Conservation (phyloP, 805 yeast species). For the Candida piceae region DNA sequence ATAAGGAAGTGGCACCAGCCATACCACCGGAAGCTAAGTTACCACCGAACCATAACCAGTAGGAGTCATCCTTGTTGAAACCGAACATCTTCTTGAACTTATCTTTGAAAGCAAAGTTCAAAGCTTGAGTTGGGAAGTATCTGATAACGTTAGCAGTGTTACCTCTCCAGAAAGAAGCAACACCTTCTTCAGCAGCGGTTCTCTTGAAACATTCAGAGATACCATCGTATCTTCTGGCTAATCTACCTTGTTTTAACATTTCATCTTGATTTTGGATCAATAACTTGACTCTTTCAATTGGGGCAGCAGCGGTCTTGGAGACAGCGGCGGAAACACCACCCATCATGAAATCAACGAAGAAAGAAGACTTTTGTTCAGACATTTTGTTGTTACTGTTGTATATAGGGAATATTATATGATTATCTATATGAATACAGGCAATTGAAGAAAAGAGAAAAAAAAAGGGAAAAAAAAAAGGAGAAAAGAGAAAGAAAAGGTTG, state of each 20-base stretch:
- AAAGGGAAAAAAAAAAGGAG: neutral
- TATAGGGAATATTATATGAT: constrained; percentile 6
- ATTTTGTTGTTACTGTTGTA: constrained; percentile 17
- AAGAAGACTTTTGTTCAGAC: constrained; percentile 40
- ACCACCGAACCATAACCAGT: constrained; percentile 94
- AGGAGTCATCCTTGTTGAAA: constrained; percentile 93
- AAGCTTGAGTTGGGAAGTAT: constrained; percentile 99
- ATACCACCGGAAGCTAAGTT: constrained; percentile 98
- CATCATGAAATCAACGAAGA: constrained; percentile 75
- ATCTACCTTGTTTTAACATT: constrained; percentile 97
- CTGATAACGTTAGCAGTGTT: constrained; percentile 98
- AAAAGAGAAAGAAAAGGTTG: neutral
- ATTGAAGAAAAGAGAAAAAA: neutral
- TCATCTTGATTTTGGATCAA: constrained; percentile 97
- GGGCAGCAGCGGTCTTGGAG: constrained; percentile 97
- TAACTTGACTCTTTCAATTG: constrained; percentile 94
- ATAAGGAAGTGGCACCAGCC: constrained; percentile 94
- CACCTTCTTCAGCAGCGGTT: constrained; percentile 92
- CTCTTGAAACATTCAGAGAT: constrained; percentile 90
- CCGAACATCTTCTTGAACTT: constrained; percentile 93
- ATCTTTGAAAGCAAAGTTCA: constrained; percentile 98
- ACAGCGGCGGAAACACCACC: constrained; percentile 99
- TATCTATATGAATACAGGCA: constrained; percentile 9
- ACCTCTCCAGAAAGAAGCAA: constrained; percentile 97
- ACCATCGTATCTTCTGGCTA: constrained; percentile 82